Evolutionary conservation across 2,329 filamentous ascomycete species (phyloP).

Genomic region (Amphichorda felina): DNA sequence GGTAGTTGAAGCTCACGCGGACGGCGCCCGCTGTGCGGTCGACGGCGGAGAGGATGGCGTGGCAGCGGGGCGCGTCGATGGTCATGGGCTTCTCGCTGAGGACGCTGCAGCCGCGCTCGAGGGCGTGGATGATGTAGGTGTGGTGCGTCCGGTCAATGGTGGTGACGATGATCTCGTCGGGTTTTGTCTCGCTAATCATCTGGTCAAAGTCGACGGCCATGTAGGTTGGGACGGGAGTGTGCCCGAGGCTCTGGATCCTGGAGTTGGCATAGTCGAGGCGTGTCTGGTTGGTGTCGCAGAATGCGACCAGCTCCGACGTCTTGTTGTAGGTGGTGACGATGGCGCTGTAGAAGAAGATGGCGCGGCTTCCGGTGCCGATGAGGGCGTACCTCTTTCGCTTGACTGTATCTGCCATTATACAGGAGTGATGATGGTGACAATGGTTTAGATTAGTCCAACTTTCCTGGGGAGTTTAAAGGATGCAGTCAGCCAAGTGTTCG

Average conservation of each 20-base stretch:
- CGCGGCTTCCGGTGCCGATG: slow-evolving; percentile 46
- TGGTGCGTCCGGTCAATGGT: slow-evolving; percentile 52
- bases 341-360: slow-evolving; percentile 49
- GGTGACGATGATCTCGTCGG: slow-evolving; percentile 50
- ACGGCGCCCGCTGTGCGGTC: slow-evolving; percentile 33
- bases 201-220: slow-evolving; percentile 40
- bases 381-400: slow-evolving; percentile 35
- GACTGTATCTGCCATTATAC: neutral
- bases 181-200: slow-evolving; percentile 43
- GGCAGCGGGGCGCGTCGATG: slow-evolving; percentile 41
- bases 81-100: slow-evolving; percentile 58
- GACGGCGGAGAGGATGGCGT: slow-evolving; percentile 40
- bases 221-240: slow-evolving; percentile 38
- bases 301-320: slow-evolving; percentile 38
- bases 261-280: slow-evolving; percentile 44
- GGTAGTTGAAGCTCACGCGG: slow-evolving; percentile 52
- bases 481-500: neutral
- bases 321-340: slow-evolving; percentile 38
- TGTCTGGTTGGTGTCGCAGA: slow-evolving; percentile 50
- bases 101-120: slow-evolving; percentile 47
- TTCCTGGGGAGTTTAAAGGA: too few relatives aligned
- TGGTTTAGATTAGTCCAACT: too few relatives aligned
- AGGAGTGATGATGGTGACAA: neutral
- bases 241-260: slow-evolving; percentile 31
- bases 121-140: slow-evolving; percentile 44